A percentile compares a stretch with the other conserved stretches of the same genome.
These are phyloP conservation scores for Colletotrichum sp. DNA, from an alignment of 2,329 filamentous ascomycete species.

Conservation along the genomic window DNA sequence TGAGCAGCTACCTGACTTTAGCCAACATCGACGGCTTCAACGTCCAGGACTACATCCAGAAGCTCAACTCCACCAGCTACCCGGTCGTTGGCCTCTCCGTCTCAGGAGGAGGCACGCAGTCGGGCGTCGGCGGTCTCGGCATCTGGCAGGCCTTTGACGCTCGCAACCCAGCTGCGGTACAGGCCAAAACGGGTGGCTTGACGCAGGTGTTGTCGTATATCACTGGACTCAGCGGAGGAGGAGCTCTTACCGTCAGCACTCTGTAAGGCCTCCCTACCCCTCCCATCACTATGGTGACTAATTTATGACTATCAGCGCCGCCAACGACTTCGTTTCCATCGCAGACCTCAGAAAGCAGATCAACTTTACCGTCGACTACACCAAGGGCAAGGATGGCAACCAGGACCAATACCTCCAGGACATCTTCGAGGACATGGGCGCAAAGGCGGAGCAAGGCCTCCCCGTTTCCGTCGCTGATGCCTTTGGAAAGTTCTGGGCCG, in stretches of 20 bases:
- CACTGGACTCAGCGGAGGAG: constrained; percentile 29
- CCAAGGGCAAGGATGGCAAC: constrained; percentile 18
- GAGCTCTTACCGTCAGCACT: constrained; percentile 26
- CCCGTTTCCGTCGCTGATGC: constrained; percentile 28
- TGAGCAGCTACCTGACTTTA: constrained; percentile 24
- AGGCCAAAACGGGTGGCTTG: constrained; percentile 27
- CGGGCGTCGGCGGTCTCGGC: constrained; percentile 29
- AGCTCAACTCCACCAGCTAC: constrained; percentile 21
- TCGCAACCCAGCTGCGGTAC: constrained; percentile 20
- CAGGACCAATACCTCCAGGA: constrained; percentile 11
- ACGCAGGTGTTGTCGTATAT: constrained; percentile 28
- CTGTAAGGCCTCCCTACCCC: constrained; percentile 19
- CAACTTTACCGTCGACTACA: constrained; percentile 27
- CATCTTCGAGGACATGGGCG: constrained; percentile 25
- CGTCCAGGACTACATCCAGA: constrained; percentile 22
- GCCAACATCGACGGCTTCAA: constrained; percentile 26
- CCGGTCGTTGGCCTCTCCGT: constrained; percentile 28
- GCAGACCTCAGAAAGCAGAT: constrained; percentile 19
- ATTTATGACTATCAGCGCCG: constrained; percentile 17
- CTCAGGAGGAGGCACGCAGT: constrained; percentile 31
- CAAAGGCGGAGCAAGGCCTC: constrained; percentile 27
- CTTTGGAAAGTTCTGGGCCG: constrained; percentile 31
- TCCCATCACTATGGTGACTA: neutral
- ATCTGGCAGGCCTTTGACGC: constrained; percentile 31
- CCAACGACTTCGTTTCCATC: constrained; percentile 28